Evolutionary conservation across 441 rosid species (phyloP).

Genomic region (Macaranga tanarius): DNA sequence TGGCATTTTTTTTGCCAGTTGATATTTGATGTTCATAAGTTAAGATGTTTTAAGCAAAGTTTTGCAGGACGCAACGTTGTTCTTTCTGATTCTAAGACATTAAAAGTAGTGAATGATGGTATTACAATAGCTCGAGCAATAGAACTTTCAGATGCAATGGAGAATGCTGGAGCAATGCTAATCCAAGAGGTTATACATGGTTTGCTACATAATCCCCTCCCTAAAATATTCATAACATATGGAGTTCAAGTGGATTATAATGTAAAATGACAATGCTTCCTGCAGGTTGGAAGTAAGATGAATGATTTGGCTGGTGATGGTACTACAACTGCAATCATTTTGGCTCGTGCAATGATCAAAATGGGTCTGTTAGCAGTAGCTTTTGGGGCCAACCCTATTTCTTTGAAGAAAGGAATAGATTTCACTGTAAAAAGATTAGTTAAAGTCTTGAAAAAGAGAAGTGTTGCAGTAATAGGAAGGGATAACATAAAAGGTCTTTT

Average conservation of each 20-base stretch:
- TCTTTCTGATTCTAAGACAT: conserved; percentile 51
- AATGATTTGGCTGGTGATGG: conserved; percentile 92
- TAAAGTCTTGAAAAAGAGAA: conserved; percentile 50
- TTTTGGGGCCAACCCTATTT: conserved; percentile 84
- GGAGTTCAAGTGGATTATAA: neutral
- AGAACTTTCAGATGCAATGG: conserved; percentile 68
- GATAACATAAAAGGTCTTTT: conserved; percentile 62
- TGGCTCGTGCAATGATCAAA: conserved; percentile 82
- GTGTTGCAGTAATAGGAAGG: conserved; percentile 64
- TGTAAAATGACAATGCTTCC: conserved; percentile 24
- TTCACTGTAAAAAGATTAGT: conserved; percentile 68
- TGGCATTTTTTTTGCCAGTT: conserved; percentile 1
- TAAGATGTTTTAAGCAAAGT: conserved; percentile 22
- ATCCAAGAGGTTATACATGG: conserved; percentile 86
- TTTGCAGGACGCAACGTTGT: conserved; percentile 79
- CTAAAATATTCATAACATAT: conserved; percentile 9
- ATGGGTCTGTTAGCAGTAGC: conserved; percentile 69
- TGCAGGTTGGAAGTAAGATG: conserved; percentile 79
- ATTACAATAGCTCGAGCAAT: conserved; percentile 81
- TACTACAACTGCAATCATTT: conserved; percentile 80
- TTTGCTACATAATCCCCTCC: conserved; percentile 40
- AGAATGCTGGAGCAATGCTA: conserved; percentile 76
- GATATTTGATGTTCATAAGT: neutral
- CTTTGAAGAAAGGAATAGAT: conserved; percentile 73
- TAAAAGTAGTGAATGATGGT: conserved; percentile 81